A percentile compares a stretch with the other conserved stretches of the same genome.
phyloP scores from a whole-genome alignment of 805 yeast species.

The Geotrichum ghanense region DNA sequence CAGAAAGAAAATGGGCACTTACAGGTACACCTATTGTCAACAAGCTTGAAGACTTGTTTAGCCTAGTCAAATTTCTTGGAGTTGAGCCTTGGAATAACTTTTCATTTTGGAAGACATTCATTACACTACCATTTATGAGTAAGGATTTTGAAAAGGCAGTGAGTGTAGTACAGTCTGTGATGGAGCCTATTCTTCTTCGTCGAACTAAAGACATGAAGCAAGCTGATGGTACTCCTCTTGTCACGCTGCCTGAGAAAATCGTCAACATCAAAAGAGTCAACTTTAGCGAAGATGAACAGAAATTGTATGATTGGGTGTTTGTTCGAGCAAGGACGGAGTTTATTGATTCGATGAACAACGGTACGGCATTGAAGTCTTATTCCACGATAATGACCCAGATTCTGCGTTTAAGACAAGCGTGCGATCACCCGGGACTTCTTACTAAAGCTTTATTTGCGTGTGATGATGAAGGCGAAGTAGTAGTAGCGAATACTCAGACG shows the following conservation, averaged over 20 bases:
- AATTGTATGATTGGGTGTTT: constrained; percentile 57
- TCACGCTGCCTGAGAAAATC: constrained; percentile 65
- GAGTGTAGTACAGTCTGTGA: constrained; percentile 70
- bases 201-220: constrained; percentile 80
- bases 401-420: constrained; percentile 71
- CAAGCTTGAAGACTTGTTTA: constrained; percentile 73
- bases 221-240: constrained; percentile 59
- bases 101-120: constrained; percentile 77
- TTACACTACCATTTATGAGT: constrained; percentile 73
- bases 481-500: constrained; percentile 10
- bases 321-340: constrained; percentile 45
- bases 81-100: constrained; percentile 88
- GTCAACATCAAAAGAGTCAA: constrained; percentile 56
- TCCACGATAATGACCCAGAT: constrained; percentile 76
- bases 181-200: constrained; percentile 73
- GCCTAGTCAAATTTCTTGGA: constrained; percentile 59
- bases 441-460: constrained; percentile 24
- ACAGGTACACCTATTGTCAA: constrained; percentile 94
- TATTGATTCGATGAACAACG: constrained; percentile 34
- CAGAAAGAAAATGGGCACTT: constrained; percentile 67
- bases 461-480: constrained; percentile 9
- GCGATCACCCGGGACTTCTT: constrained; percentile 71
- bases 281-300: constrained; percentile 55
- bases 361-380: constrained; percentile 60
- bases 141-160: constrained; percentile 61